Conservation (phyloP, 2,329 filamentous ascomycete species). For the Fusarium albidum region DNA sequence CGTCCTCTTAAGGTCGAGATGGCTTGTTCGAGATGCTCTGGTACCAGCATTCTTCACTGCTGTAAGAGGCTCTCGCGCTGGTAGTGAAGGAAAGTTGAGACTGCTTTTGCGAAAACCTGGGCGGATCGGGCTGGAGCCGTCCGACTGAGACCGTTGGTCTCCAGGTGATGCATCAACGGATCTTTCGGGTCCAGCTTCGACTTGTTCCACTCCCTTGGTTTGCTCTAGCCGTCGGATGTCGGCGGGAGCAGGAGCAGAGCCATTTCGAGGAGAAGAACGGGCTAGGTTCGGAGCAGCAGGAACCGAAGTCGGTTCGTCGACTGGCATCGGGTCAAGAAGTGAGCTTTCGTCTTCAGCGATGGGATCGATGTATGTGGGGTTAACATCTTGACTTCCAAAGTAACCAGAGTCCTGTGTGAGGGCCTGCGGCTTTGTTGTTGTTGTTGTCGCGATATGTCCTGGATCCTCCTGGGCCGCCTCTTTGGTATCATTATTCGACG, state of each 20-base stretch:
- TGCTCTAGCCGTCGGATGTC: constrained; percentile 22
- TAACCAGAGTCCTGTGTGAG: constrained; percentile 70
- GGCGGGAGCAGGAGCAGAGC: constrained; percentile 45
- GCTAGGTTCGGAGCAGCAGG: constrained; percentile 36
- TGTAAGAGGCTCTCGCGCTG: constrained; percentile 86
- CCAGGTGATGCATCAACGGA: constrained; percentile 42
- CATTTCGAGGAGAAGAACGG: constrained; percentile 15
- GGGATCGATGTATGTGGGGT: constrained; percentile 35
- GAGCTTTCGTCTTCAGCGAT: constrained; percentile 30
- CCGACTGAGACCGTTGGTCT: constrained; percentile 68
- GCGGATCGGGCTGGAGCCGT: constrained; percentile 77
- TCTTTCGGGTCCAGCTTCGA: constrained; percentile 20
- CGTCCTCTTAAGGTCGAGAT: constrained; percentile 75
- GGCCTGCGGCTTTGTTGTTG: constrained; percentile 21
- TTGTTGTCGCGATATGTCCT: neutral
- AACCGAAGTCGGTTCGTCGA: constrained; percentile 24
- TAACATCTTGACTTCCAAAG: constrained; percentile 68
- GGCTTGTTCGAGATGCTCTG: constrained; percentile 77
- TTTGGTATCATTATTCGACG: constrained; percentile 19
- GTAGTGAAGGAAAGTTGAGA: constrained; percentile 91
- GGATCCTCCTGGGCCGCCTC: constrained; percentile 11
- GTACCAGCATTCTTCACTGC: constrained; percentile 84
- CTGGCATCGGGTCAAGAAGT: constrained; percentile 27
- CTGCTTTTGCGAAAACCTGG: constrained; percentile 91
- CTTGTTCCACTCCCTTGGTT: constrained; percentile 14